Percentiles rank a stretch among this genome's conserved stretches.
These are phyloP conservation scores for Collybia mongolica DNA, from an alignment of 768 basidiomycete genomes.

Conservation along the genomic window DNA sequence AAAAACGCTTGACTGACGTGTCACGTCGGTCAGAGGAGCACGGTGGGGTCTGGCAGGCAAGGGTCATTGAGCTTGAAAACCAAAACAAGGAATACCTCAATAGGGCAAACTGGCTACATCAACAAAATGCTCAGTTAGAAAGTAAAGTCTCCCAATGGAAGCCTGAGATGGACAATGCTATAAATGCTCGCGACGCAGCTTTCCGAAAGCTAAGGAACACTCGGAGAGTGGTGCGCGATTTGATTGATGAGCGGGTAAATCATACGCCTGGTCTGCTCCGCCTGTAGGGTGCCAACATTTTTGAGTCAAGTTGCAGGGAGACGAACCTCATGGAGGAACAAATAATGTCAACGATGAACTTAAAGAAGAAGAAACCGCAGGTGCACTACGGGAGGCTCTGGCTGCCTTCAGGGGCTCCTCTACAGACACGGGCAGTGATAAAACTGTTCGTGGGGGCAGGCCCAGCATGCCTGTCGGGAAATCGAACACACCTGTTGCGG, in stretches of 20 bases:
- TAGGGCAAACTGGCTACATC: slow-evolving; percentile 23
- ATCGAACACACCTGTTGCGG: no score
- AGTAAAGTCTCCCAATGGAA: slow-evolving; percentile 19
- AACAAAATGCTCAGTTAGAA: slow-evolving; percentile 33
- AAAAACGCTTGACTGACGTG: slow-evolving; percentile 12
- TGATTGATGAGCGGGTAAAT: slow-evolving; percentile 36
- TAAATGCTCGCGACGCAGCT: slow-evolving; percentile 30
- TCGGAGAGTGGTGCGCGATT: slow-evolving; percentile 37
- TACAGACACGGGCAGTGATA: slow-evolving; percentile 12
- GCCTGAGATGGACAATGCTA: slow-evolving; percentile 28
- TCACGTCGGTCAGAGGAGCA: slow-evolving; percentile 9
- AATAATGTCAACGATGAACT: neutral
- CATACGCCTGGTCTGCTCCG: neutral
- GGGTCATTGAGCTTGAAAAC: slow-evolving; percentile 37
- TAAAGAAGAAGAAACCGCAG: slow-evolving; percentile 20
- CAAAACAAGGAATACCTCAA: slow-evolving; percentile 21
- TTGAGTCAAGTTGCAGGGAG: slow-evolving; percentile 10
- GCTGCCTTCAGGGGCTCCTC: slow-evolving; percentile 5
- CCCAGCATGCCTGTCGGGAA: no score
- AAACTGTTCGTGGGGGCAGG: slow-evolving; percentile 17
- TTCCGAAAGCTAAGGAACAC: slow-evolving; percentile 33
- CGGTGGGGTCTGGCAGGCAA: slow-evolving; percentile 16
- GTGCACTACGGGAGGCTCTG: slow-evolving; percentile 21
- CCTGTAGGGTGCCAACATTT: slow-evolving; percentile 5
- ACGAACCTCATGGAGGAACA: neutral